Percentiles rank a stretch among this genome's conserved stretches.
These are phyloP conservation scores for Massariosphaeria phaeospora DNA, from an alignment of 495 filamentous ascomycete genomes.

Conservation along the genomic window DNA sequence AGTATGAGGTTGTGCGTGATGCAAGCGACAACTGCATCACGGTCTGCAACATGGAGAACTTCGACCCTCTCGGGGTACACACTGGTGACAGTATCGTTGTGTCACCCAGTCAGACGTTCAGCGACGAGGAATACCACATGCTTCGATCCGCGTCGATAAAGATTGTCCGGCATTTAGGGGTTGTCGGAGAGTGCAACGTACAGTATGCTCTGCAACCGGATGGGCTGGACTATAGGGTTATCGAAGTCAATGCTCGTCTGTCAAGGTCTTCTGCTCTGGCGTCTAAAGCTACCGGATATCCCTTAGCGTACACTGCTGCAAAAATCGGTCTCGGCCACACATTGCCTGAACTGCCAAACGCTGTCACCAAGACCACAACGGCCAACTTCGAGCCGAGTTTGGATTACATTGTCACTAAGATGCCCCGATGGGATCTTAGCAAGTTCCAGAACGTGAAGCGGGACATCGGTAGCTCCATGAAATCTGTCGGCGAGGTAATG, in stretches of 20 bases:
- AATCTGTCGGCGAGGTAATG: conserved; percentile 98
- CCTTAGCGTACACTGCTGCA: conserved; percentile 87
- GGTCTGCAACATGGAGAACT: conserved; percentile 99
- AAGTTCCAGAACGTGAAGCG: conserved; percentile 99
- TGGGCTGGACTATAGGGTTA: conserved; percentile 96
- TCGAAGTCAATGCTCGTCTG: conserved; percentile 96
- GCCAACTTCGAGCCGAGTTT: conserved; percentile 97
- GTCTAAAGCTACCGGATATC: conserved; percentile 96
- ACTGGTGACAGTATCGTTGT: conserved; percentile 99
- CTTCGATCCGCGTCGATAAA: conserved; percentile 97
- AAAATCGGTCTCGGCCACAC: conserved; percentile 96
- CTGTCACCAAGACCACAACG: conserved; percentile 96
- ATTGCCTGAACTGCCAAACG: conserved; percentile 90
- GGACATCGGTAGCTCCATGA: conserved; percentile 94
- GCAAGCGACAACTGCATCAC: conserved; percentile 97
- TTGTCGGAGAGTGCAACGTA: conserved; percentile 98
- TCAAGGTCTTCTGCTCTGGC: conserved; percentile 92
- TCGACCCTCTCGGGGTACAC: conserved; percentile 96
- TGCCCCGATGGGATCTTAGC: conserved; percentile 92
- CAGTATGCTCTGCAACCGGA: conserved; percentile 97
- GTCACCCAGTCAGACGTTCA: conserved; percentile 91
- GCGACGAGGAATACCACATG: conserved; percentile 99
- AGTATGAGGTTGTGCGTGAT: conserved; percentile 97
- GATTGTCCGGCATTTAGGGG: conserved; percentile 92
- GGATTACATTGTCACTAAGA: conserved; percentile 97